These are phyloP conservation scores for Russula lepida DNA, from an alignment of 768 basidiomycete species.

Conservation along the genomic window DNA sequence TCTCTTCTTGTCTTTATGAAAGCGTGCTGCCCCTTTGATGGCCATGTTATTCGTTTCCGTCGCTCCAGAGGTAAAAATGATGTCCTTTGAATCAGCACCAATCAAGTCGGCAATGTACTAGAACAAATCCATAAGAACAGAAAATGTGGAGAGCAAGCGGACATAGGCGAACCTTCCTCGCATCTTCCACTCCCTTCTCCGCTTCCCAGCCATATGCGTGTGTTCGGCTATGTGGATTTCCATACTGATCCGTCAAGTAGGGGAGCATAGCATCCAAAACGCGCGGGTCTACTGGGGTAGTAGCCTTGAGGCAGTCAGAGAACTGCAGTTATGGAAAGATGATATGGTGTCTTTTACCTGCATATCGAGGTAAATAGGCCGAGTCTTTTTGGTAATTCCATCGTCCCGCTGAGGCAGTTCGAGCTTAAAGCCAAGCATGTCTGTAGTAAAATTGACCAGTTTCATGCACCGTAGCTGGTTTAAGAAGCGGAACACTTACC, in stretches of 20 bases:
- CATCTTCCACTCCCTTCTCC: slow-evolving; percentile 87
- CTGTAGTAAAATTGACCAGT: slow-evolving; percentile 33
- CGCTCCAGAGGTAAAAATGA: slow-evolving; percentile 95
- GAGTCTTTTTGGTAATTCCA: slow-evolving; percentile 47
- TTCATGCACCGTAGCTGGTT: neutral
- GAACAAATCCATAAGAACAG: neutral
- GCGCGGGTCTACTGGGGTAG: slow-evolving; percentile 94
- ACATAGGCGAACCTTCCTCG: slow-evolving; percentile 54
- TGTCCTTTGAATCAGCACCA: slow-evolving; percentile 91
- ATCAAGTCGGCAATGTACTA: slow-evolving; percentile 88
- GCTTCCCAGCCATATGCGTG: slow-evolving; percentile 99
- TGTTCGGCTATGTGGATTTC: slow-evolving; percentile 96
- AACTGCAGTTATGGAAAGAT: neutral
- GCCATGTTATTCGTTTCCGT: slow-evolving; percentile 98
- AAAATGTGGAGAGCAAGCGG: neutral
- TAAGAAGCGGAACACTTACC: slow-evolving; percentile 34
- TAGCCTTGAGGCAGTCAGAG: slow-evolving; percentile 52
- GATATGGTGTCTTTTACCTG: slow-evolving; percentile 43
- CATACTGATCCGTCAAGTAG: slow-evolving; percentile 89
- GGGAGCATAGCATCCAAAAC: slow-evolving; percentile 97
- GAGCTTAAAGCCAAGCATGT: slow-evolving; percentile 86
- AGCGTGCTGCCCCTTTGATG: slow-evolving; percentile 93
- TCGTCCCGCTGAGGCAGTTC: slow-evolving; percentile 54
- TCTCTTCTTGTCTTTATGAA: slow-evolving; percentile 86
- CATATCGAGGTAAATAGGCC: slow-evolving; percentile 97